These are phyloP conservation scores for Persicaria tinctoria DNA, from an alignment of 148 eudicot genomes.

Conservation along the genomic window DNA sequence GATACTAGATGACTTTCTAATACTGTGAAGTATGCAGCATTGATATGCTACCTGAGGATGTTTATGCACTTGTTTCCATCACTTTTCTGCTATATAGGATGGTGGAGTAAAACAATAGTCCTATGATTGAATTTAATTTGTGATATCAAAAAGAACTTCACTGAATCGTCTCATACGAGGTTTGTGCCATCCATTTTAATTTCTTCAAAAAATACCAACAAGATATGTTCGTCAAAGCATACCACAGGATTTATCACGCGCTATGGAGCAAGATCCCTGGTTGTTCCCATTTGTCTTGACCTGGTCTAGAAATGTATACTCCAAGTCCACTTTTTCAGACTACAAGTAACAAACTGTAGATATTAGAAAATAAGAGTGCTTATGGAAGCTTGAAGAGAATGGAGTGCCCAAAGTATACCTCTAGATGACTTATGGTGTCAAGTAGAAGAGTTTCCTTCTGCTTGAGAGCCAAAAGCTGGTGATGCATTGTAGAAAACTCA, in stretches of 20 bases:
- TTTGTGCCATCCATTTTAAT: background rate
- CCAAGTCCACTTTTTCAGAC: constrained; percentile 32
- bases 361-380: background rate
- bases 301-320: constrained; percentile 23
- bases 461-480: constrained; percentile 43
- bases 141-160: background rate
- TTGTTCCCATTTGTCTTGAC: constrained; percentile 14
- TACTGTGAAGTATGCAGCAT: background rate
- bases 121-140: background rate
- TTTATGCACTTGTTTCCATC: background rate
- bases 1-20: background rate
- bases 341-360: constrained; percentile 1
- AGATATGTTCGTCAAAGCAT: background rate
- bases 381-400: background rate
- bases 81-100: background rate
- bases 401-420: constrained; percentile 38
- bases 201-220: background rate
- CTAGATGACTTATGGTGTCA: constrained; percentile 49
- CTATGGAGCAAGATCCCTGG: constrained; percentile 16
- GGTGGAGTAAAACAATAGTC: background rate
- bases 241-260: constrained; percentile 20
- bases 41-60: background rate
- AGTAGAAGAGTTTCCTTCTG: constrained; percentile 43
- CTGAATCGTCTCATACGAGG: background rate
- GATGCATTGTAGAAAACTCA: constrained; percentile 41